Base-by-base conservation (phyloP, 148 eudicot genomes). In the Selenicereus undatus region DNA sequence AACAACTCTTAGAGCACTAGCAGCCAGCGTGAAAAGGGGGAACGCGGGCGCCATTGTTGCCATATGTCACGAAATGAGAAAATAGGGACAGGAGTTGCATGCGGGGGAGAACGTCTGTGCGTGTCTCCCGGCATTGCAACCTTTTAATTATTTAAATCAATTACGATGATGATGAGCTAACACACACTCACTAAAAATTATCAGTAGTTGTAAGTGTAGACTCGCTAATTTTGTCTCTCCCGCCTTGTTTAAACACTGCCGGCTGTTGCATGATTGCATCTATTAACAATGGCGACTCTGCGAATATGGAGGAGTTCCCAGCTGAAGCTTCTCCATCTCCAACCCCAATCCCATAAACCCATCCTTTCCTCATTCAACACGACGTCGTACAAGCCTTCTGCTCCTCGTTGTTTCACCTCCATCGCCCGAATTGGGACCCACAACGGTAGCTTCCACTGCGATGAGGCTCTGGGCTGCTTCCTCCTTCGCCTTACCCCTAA, bases 381-480 rank as follows among this genome's bases (percentile, higher is more conserved):
- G 29, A 80, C 54, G 29, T 71, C 73, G 39, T 76, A 22, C 26
- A 76, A 76, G 0, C 68, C 81, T 12, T 68, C 74, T 69, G 45
- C 83, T 1, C 75, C 79, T 29, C 74, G 39, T 62, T 54, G 68
- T 45, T 74, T 85, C 87, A 82, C 89, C 54, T 50, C 92, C 32
- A 69, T 79, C 1, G 11, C 83, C 50, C 88, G 90, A 16, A 87
- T 93, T 27, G 97, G 94, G 39, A 91, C 97, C 50, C 98, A 95
- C 89, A 90, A 92, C n/a, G 98, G 97, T 3, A 93, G 92, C 89
- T 95, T 95, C 83, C 98, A 95, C 82, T 92, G 97, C 78, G 98
- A 95, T 76, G 98, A 95, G 80, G 97, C 98, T 36, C 90, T 95
- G 2, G 98, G 92, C 14, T 95, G 97, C 86, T 95, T 92, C 87